Conservation (phyloP, 75 land plant genomes). For the Adiantum capillusveneris region DNA sequence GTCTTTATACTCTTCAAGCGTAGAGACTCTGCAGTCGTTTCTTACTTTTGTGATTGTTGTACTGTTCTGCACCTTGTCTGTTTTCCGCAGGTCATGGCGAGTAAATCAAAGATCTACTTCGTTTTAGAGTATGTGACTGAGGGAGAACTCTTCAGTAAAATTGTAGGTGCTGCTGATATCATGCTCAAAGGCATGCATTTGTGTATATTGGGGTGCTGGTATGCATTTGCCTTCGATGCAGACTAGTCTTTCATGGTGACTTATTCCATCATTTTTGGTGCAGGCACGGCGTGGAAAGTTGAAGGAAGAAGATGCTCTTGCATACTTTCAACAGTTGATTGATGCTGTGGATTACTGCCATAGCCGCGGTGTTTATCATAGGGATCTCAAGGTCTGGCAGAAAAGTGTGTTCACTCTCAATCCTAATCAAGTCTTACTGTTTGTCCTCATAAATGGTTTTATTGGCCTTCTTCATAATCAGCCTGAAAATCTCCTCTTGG, state of each 20-base stretch:
- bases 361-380: conserved; percentile 21
- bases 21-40: no score
- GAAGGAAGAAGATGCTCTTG: conserved; percentile 20
- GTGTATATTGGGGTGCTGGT: no score
- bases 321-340: conserved; percentile 20
- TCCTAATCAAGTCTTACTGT: neutral
- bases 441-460: neutral
- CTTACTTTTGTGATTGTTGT: no score
- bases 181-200: no score
- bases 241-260: no score
- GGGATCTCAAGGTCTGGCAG: conserved; percentile 17
- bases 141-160: conserved; percentile 11
- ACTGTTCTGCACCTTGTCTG: no score
- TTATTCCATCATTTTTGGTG: no score
- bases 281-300: conserved; percentile 15
- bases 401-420: no score
- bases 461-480: neutral
- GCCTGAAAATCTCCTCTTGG: conserved; percentile 13
- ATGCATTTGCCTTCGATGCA: no score
- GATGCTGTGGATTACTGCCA: conserved; percentile 27
- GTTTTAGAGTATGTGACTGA: conserved; percentile 13
- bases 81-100: conserved; percentile 17
- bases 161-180: no score
- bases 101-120: conserved; percentile 12
- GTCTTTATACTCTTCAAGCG: no score